Evolutionary conservation across 306 rosid species (phyloP).

Genomic region (Cyclanthera cordifolia): DNA sequence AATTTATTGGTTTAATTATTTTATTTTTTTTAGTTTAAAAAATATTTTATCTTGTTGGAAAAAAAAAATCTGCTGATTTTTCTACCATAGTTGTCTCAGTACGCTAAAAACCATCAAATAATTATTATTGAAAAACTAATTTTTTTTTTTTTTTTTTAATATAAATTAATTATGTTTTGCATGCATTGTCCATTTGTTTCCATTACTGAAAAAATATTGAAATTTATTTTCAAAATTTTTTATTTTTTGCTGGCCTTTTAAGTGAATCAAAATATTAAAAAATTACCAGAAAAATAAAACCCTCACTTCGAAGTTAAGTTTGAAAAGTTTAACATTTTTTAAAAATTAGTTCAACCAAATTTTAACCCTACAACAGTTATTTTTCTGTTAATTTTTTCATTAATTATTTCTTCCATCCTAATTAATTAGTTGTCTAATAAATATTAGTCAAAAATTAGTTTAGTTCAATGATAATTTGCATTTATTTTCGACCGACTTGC

Average conservation of each 20-base stretch:
- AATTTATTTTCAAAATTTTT: no score
- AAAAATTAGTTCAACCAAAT: background rate
- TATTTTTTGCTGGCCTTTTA: background rate
- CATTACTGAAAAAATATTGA: background rate
- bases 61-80: no score
- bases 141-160: background rate
- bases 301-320: background rate
- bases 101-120: no score
- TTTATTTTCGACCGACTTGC: no score
- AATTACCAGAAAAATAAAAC: background rate
- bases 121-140: no score
- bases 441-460: no score
- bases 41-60: no score
- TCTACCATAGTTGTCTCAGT: no score
- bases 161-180: background rate
- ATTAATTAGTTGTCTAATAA: background rate
- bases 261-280: background rate
- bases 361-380: background rate
- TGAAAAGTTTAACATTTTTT: background rate
- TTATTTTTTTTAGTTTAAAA: no score
- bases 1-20: no score
- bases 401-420: background rate
- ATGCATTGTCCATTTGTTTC: constrained; percentile 5
- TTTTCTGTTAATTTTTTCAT: background rate
- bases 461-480: no score